Base-by-base conservation (phyloP, 2,329 filamentous ascomycete species). In the Cercospora sp. region DNA sequence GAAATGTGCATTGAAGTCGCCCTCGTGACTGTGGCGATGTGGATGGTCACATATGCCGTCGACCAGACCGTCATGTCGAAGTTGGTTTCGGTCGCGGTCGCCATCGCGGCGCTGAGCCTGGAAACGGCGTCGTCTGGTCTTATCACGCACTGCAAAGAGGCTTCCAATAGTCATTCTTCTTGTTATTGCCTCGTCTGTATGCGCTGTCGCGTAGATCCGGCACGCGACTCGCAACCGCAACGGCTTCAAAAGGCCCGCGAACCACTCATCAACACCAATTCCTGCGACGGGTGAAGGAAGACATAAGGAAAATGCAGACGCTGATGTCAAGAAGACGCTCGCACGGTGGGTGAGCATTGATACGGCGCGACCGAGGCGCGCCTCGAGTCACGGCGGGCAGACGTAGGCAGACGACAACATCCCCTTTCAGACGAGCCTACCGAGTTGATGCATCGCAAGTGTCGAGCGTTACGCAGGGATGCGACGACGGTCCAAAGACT, bases 401-500 rank as follows among this genome's bases (percentile, higher is more conserved):
- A 64, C 23, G 39, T 45, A n/a, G 18, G 23, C 13, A 31, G 33
- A 33, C 51, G 31, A 16, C 62, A 30, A 30, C n/a, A 58, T 48
- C 51, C 51, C 20, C 8, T 33, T 57, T 39, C 51, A 26, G 31
- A 64, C 51, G 26, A 20, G 26, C 53, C 53, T 58, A 23, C 30
- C 51, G 23, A 16, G n/a, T 33, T 48, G 30, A 36, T 61, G 62
- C 58, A 55, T 64, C 55, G 61, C n/a, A 53, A 51, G 36, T 64
- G 61, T 60, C 66, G 61, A 67, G 62, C 61, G 62, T 61, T 12
- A 58, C 51, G 66, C 62, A 68, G 66, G 66, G 62, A 59, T 65
- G 48, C n/a, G 28, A 65, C 60, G 55, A 48, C 63, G 63, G 66
- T 26, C 48, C 63, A 63, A 63, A 61, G 39, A 60, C 48, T 61